Percentiles rank a stretch among this genome's conserved stretches.
These are phyloP conservation scores for Cercospora sp. DNA, from an alignment of 2,329 filamentous ascomycete species.

Conservation along the genomic window DNA sequence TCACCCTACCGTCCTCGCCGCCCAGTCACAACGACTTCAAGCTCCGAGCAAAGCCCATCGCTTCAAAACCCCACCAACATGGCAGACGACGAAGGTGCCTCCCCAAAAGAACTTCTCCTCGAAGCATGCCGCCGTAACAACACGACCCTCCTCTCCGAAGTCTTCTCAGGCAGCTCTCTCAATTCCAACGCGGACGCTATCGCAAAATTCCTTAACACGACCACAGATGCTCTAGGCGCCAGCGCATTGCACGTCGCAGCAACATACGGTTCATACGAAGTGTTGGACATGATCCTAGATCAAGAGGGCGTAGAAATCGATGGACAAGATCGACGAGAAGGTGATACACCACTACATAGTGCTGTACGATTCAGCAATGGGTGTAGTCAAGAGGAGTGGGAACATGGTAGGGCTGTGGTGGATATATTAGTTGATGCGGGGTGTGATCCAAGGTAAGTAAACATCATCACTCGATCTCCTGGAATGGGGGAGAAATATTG, in stretches of 20 bases:
- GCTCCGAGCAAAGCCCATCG: neutral
- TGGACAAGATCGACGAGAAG: conserved; percentile 67
- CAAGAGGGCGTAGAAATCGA: conserved; percentile 85
- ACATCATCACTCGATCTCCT: neutral
- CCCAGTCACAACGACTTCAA: neutral
- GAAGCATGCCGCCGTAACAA: conserved; percentile 95
- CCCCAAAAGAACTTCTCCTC: conserved; percentile 79
- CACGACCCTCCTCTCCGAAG: conserved; percentile 75
- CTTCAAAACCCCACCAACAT: conserved; percentile 21
- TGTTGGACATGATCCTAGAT: conserved; percentile 80
- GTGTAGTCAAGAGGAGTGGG: conserved; percentile 63
- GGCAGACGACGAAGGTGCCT: conserved; percentile 68
- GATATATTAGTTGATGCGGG: conserved; percentile 83
- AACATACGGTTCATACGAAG: conserved; percentile 78
- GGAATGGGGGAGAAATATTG: neutral
- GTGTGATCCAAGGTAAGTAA: conserved; percentile 56
- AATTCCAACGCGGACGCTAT: conserved; percentile 59
- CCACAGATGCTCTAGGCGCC: conserved; percentile 82
- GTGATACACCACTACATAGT: conserved; percentile 77
- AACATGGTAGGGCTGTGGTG: conserved; percentile 66
- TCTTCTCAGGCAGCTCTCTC: conserved; percentile 58
- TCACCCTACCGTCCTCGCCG: neutral
- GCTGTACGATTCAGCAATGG: conserved; percentile 75
- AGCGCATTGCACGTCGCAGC: conserved; percentile 89
- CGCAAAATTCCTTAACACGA: conserved; percentile 78